A percentile compares a stretch with the other conserved stretches of the same genome.
Evolutionary conservation across 805 yeast genomes (phyloP).

Genomic region (Lachancea quebecensis): DNA sequence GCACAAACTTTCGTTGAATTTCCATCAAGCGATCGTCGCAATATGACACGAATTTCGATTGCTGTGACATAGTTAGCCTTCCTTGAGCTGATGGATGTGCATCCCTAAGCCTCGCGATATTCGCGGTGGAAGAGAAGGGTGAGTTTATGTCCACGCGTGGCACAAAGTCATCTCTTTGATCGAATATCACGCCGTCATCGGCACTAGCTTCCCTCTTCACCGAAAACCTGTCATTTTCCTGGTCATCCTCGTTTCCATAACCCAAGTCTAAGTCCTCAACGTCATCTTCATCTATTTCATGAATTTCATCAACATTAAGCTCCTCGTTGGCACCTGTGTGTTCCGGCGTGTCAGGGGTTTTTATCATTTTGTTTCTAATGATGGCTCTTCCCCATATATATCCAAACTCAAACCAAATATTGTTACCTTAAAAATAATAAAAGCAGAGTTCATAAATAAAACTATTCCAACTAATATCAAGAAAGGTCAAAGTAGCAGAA

Average conservation of each 20-base stretch:
- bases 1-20: conserved; percentile 48
- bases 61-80: conserved; percentile 42
- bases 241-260: not conserved
- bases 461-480: not conserved
- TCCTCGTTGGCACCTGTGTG: conserved; percentile 27
- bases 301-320: conserved; percentile 17
- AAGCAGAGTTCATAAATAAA: not conserved
- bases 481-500: not conserved
- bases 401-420: too few relatives aligned
- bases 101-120: conserved; percentile 5
- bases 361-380: not conserved
- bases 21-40: conserved; percentile 48
- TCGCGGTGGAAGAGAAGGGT: conserved; percentile 25
- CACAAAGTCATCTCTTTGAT: conserved; percentile 26
- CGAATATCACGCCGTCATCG: conserved; percentile 12
- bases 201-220: conserved; percentile 2
- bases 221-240: not conserved
- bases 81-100: conserved; percentile 11
- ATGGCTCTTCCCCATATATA: not conserved
- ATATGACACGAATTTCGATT: conserved; percentile 47
- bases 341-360: conserved; percentile 26
- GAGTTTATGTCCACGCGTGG: conserved; percentile 27
- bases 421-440: not conserved
- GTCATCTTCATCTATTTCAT: conserved; percentile 25
- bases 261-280: conserved; percentile 25